Percentiles rank a stretch among this genome's conserved stretches.
Conservation (phyloP, 306 rosid genomes). For the Citrullus colocynthis region DNA sequence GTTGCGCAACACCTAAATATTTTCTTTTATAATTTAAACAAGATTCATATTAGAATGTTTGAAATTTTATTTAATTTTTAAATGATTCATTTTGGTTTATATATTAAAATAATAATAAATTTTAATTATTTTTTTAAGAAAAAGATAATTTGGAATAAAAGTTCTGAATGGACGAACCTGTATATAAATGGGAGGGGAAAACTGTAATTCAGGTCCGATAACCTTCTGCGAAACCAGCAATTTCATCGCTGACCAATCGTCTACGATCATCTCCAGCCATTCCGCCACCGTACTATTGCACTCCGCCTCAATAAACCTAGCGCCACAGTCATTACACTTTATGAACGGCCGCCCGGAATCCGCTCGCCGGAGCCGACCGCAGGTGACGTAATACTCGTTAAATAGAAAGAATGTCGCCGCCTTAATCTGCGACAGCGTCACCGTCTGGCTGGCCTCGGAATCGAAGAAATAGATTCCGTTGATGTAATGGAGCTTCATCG, state of each 20-base stretch:
- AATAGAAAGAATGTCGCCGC: conserved; percentile 26
- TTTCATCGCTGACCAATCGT: conserved; percentile 30
- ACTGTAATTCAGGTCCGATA: conserved; percentile 66
- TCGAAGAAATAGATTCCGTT: conserved; percentile 42
- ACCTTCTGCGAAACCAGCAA: conserved; percentile 42
- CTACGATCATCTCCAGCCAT: conserved; percentile 26
- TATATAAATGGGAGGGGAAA: conserved; percentile 53
- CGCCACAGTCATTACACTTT: conserved; percentile 85
- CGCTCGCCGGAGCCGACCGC: conserved; percentile 54
- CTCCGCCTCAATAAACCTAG: conserved; percentile 49
- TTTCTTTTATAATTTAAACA: too few species aligned
- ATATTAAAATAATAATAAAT: too few species aligned
- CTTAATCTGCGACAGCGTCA: conserved; percentile 31
- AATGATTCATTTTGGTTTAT: too few species aligned
- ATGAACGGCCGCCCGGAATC: conserved; percentile 54
- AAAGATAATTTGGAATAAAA: too few species aligned
- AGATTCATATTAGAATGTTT: too few species aligned
- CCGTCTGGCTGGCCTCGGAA: not conserved
- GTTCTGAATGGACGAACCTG: conserved; percentile 33
- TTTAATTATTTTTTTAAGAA: too few species aligned
- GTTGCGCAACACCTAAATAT: too few species aligned
- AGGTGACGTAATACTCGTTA: conserved; percentile 17
- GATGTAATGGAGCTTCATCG: conserved; percentile 79
- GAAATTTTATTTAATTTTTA: too few species aligned
- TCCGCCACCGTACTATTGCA: conserved; percentile 43